A percentile compares a stretch with the other conserved stretches of the same genome.
Conservation (phyloP, 345 rosid genomes). For the Heritiera littoralis region DNA sequence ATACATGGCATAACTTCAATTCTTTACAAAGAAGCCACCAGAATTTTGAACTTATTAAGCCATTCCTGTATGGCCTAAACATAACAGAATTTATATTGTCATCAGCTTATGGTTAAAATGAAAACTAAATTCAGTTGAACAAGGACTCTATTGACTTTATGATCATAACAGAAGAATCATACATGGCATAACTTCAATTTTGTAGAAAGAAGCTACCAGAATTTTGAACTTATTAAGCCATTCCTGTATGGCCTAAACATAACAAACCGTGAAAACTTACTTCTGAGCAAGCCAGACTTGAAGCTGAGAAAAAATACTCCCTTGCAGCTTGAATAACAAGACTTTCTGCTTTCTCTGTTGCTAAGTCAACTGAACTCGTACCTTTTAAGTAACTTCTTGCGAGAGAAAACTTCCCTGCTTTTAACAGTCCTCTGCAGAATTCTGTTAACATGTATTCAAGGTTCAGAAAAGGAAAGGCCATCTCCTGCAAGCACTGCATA, state of each 20-base stretch:
- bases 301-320: constrained; percentile 94
- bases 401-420: constrained; percentile 96
- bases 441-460: constrained; percentile 85
- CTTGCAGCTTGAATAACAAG: constrained; percentile 91
- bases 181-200: background rate
- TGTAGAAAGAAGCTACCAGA: background rate
- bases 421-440: constrained; percentile 93
- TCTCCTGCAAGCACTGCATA: constrained; percentile 73
- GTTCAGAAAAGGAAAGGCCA: constrained; percentile 89
- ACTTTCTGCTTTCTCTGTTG: constrained; percentile 84
- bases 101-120: too few species aligned
- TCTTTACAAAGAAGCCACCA: background rate
- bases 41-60: background rate
- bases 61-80: constrained; percentile 14
- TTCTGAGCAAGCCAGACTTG: constrained; percentile 86
- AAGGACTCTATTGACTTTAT: background rate
- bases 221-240: background rate
- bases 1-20: background rate
- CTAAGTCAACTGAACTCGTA: constrained; percentile 74
- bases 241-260: constrained; percentile 14
- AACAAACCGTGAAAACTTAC: constrained; percentile 43
- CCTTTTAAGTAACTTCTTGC: constrained; percentile 95
- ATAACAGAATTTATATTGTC: too few species aligned
- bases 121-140: too few species aligned
- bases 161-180: constrained; percentile 3